Conservation (phyloP, 129 eudicot genomes). For the Centella asiatica region DNA sequence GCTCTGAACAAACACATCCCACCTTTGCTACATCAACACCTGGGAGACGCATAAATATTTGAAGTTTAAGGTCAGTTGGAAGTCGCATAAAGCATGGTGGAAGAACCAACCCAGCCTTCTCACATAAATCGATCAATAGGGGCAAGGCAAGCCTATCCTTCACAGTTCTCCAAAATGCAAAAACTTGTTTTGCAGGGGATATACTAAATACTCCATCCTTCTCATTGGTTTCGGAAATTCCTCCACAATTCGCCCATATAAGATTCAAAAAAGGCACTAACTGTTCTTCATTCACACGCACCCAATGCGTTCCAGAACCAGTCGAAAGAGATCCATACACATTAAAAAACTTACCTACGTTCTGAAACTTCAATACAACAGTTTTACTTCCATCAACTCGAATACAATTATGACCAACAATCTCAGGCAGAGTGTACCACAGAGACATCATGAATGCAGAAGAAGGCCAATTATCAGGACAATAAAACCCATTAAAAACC, state of each 20-base stretch:
- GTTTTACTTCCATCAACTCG: conserved; percentile 3
- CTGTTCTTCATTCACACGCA: conserved; percentile 38
- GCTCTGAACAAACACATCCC: conserved; percentile 49
- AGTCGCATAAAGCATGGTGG: conserved; percentile 65
- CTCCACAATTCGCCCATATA: conserved; percentile 61
- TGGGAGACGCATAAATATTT: conserved; percentile 48
- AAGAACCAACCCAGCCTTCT: conserved; percentile 38
- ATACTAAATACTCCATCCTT: conserved; percentile 12
- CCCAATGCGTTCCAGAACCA: conserved; percentile 32
- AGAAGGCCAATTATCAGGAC: conserved; percentile 38
- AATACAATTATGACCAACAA: conserved; percentile 7
- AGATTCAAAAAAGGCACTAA: conserved; percentile 53
- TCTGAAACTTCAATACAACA: conserved; percentile 59
- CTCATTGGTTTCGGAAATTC: conserved; percentile 15
- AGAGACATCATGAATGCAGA: conserved; percentile 33
- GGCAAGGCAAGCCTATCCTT: conserved; percentile 64
- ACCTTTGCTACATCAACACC: conserved; percentile 51
- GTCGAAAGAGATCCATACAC: conserved; percentile 60
- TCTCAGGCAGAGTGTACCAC: conserved; percentile 53
- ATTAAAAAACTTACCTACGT: conserved; percentile 42
- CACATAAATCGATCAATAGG: conserved; percentile 56
- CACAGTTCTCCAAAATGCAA: conserved; percentile 52
- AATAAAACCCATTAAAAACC: conserved; percentile 29
- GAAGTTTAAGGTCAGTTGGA: conserved; percentile 58
- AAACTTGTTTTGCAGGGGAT: conserved; percentile 46